A percentile compares a stretch with the other conserved stretches of the same genome.
Conservation (phyloP, 805 yeast species). For the Cyberlindnera mississippiensis region DNA sequence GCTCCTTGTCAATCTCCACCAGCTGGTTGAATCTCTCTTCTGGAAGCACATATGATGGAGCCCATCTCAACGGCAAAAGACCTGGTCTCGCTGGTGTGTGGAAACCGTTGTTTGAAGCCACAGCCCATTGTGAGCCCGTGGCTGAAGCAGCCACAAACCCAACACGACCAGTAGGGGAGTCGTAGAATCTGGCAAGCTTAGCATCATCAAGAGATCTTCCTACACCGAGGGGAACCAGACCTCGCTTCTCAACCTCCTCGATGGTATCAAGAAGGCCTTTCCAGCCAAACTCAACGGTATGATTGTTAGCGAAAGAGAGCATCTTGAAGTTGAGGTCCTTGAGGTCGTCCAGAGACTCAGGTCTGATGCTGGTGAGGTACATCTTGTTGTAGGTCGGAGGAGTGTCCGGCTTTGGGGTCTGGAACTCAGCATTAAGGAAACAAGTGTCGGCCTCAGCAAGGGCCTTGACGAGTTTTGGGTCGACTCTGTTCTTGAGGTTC, state of each 20-base stretch:
- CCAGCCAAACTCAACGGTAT: conserved; percentile 28
- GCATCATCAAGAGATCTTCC: conserved; percentile 29
- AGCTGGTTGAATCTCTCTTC: conserved; percentile 26
- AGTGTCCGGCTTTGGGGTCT: conserved; percentile 26
- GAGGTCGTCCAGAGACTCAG: conserved; percentile 25
- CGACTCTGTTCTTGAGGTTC: conserved; percentile 26
- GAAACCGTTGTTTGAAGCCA: conserved; percentile 27
- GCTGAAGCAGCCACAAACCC: conserved; percentile 27
- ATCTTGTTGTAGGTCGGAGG: conserved; percentile 28
- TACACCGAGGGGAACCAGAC: conserved; percentile 24
- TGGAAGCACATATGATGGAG: conserved; percentile 27
- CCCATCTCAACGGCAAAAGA: conserved; percentile 28
- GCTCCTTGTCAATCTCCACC: conserved; percentile 26
- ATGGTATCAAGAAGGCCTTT: conserved; percentile 26
- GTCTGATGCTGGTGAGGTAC: conserved; percentile 27
- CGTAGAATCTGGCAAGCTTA: conserved; percentile 24
- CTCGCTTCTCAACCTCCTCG: conserved; percentile 25
- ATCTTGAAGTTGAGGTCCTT: conserved; percentile 25
- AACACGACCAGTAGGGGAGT: conserved; percentile 27
- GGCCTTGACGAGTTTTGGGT: conserved; percentile 23
- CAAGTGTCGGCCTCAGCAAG: conserved; percentile 25
- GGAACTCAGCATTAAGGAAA: conserved; percentile 29
- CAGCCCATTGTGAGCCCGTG: conserved; percentile 27
- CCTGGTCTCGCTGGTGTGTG: conserved; percentile 28
- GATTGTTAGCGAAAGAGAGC: conserved; percentile 28